phyloP scores from a whole-genome alignment of 2,329 filamentous ascomycete genomes.

The Pseudopyrenochaeta lycopersici region DNA sequence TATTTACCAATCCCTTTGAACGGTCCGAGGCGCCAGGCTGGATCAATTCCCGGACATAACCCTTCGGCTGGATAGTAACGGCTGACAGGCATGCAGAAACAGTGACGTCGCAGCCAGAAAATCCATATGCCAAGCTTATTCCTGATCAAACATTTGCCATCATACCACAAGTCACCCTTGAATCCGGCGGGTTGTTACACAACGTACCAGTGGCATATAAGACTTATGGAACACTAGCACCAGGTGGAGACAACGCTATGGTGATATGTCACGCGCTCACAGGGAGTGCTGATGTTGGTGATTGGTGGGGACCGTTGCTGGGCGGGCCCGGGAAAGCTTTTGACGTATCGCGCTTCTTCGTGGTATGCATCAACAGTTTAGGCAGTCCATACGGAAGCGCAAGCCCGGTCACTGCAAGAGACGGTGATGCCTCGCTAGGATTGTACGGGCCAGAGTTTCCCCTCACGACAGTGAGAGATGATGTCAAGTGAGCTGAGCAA shows the following conservation, averaged over 20 bases:
- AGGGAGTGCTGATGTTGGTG: conserved; percentile 82
- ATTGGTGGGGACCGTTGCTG: conserved; percentile 88
- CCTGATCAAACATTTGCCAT: conserved; percentile 87
- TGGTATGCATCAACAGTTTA: conserved; percentile 85
- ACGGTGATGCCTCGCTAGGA: conserved; percentile 77
- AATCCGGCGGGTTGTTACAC: conserved; percentile 83
- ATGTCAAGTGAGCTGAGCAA: conserved; percentile 77
- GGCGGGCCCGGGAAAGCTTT: conserved; percentile 81
- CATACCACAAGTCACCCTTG: conserved; percentile 88
- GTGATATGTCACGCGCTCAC: conserved; percentile 85
- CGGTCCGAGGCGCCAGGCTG: too few relatives aligned
- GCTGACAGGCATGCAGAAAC: conserved; percentile 41
- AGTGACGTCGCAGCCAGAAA: conserved; percentile 77
- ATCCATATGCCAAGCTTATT: conserved; percentile 87
- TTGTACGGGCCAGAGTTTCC: conserved; percentile 96
- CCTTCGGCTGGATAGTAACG: conserved; percentile 12
- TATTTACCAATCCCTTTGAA: background rate
- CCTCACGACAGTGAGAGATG: conserved; percentile 91
- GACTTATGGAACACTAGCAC: conserved; percentile 66
- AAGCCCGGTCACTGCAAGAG: conserved; percentile 88
- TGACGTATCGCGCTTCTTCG: conserved; percentile 83
- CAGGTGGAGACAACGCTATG: conserved; percentile 67
- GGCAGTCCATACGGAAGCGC: conserved; percentile 87
- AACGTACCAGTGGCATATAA: conserved; percentile 77
- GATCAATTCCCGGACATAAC: too few relatives aligned